Base-by-base conservation (phyloP, 2,329 filamentous ascomycete species). In the Fusarium mexicanum region DNA sequence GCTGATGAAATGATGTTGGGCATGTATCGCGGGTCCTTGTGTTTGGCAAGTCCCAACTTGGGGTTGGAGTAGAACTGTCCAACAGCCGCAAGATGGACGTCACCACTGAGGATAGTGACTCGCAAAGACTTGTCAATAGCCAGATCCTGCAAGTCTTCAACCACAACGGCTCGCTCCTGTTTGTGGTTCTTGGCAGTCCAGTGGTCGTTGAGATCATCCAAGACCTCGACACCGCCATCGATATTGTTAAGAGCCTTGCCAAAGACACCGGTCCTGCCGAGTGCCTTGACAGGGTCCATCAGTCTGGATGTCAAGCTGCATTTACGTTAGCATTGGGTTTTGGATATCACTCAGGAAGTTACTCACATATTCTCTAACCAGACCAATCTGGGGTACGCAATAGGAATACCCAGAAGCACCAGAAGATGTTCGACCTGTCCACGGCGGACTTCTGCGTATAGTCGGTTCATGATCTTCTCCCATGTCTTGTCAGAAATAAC, bases 121-220 rank as follows among this genome's bases (percentile, higher is more conserved):
- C 96, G 92, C 58, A 98, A 90, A 20, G 94, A 98, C 81, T 97
- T 97, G 81, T 96, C 94, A 29, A 94, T 94, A 14, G 97, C 95
- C 67, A 99, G 87, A 78, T 98, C 94, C 82, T 99, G 97, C 33
- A 99, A 86, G 78, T 98, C 95, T 80, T 96, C 93, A 46, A 99
- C 90, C 71, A 98, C 87, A 82, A 94, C 92, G 71, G 92, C 94
- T 58, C 96, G 91, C 83, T 99, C 96, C 33, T 91, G 88, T 81
- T 98, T 99, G 85, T 98, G 95, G 79, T 95, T 94, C 80, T 94
- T 97, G 43, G 96, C 94, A 2, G 96, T 98, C 96, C 96, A 99
- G 80, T 99, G 96, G 81, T 98, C 96, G 80, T 98, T 96, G 16
- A 98, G 85, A 77, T 97, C 95, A 80, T 98, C 95, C 35, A 97